These are phyloP conservation scores for Crithidia bombi DNA, from an alignment of 208 protist species.

Conservation along the genomic window DNA sequence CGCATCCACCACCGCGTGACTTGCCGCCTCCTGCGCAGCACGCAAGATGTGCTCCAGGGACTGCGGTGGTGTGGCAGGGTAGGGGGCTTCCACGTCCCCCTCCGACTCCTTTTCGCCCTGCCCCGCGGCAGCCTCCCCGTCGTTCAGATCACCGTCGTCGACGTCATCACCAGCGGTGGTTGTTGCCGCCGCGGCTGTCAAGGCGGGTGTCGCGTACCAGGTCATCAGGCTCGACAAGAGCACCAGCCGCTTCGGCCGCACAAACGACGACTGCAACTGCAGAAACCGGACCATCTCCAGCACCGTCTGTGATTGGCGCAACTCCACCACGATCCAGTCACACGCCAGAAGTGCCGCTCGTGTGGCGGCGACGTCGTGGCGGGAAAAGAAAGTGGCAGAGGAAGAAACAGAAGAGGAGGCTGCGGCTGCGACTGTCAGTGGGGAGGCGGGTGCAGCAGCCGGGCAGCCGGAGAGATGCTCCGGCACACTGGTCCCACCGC, in stretches of 20 bases:
- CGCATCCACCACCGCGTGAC: slow-evolving; percentile 29
- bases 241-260: slow-evolving; percentile 79
- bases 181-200: slow-evolving; percentile 32
- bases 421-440: neutral
- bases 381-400: slow-evolving; percentile 53
- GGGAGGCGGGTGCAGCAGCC: neutral
- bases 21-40: slow-evolving; percentile 20
- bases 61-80: slow-evolving; percentile 41
- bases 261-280: slow-evolving; percentile 55
- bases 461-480: neutral
- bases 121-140: neutral
- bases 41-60: slow-evolving; percentile 22
- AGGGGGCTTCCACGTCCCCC: slow-evolving; percentile 41
- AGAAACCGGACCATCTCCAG: slow-evolving; percentile 81
- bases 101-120: slow-evolving; percentile 19
- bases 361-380: slow-evolving; percentile 54
- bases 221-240: slow-evolving; percentile 90
- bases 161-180: slow-evolving; percentile 14
- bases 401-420: neutral
- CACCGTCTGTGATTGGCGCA: slow-evolving; percentile 83
- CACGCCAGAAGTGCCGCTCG: slow-evolving; percentile 63
- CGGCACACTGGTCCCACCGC: neutral
- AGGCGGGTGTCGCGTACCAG: slow-evolving; percentile 86
- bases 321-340: slow-evolving; percentile 86
- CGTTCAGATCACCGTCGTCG: slow-evolving; percentile 29